Evolutionary conservation across 2,329 filamentous ascomycete genomes (phyloP).

Genomic region (Cercospora berteroae): DNA sequence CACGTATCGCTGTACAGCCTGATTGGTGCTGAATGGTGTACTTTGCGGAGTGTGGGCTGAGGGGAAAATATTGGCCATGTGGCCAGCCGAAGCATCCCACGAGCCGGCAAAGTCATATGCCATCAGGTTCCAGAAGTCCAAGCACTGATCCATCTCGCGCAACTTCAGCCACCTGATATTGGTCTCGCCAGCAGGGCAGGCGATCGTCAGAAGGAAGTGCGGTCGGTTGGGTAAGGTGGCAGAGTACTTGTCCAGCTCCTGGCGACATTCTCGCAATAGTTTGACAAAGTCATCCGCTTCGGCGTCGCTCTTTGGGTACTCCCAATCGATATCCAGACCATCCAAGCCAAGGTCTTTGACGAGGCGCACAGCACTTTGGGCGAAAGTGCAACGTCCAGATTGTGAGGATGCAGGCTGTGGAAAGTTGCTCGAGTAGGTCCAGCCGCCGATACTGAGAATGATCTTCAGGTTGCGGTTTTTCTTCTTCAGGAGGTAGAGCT

Average conservation of each 20-base stretch:
- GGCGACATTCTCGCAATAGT: conserved; percentile 41
- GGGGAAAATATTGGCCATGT: conserved; percentile 76
- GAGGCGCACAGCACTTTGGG: conserved; percentile 67
- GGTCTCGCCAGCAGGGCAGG: conserved; percentile 44
- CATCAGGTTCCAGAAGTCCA: conserved; percentile 54
- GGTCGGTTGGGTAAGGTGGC: conserved; percentile 36
- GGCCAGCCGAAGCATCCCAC: conserved; percentile 70
- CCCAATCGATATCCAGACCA: conserved; percentile 51
- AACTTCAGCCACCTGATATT: conserved; percentile 47
- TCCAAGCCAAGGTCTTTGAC: conserved; percentile 76
- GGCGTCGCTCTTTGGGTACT: conserved; percentile 45
- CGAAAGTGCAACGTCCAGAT: conserved; percentile 63
- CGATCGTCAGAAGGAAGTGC: conserved; percentile 47
- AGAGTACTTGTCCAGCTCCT: conserved; percentile 44
- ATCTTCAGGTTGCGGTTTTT: conserved; percentile 72
- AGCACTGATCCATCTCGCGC: conserved; percentile 41
- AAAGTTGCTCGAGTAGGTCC: conserved; percentile 79
- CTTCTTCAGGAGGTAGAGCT: conserved; percentile 74
- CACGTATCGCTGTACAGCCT: conserved; percentile 70
- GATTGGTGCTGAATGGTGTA: conserved; percentile 76
- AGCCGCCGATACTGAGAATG: conserved; percentile 80
- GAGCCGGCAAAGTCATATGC: conserved; percentile 65
- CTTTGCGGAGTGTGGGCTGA: conserved; percentile 56
- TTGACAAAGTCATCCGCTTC: conserved; percentile 44
- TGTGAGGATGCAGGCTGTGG: conserved; percentile 62